Evolutionary conservation across 345 rosid genomes (phyloP).

Genomic region (Geranium brycei): DNA sequence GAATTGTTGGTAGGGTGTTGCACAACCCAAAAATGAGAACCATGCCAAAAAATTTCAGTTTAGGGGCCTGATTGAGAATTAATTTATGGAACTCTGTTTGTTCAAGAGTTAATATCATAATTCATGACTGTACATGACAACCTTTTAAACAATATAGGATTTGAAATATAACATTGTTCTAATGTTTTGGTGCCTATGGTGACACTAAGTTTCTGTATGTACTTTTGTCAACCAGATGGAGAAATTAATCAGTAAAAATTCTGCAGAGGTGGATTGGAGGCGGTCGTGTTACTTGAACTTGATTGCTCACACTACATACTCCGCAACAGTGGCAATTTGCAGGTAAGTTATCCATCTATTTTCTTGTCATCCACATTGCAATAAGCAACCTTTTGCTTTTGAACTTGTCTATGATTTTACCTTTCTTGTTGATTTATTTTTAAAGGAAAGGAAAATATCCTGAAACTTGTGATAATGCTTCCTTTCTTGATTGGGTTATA

Average conservation of each 20-base stretch:
- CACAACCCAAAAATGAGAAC: too few relatives aligned
- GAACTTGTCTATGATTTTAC: not conserved
- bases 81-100: too few relatives aligned
- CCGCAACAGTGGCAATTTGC: slow-evolving; percentile 95
- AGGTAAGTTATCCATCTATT: slow-evolving; percentile 28
- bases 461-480: too few relatives aligned
- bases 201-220: slow-evolving; percentile 4
- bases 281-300: slow-evolving; percentile 83
- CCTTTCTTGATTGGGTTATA: too few relatives aligned
- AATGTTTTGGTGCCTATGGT: not conserved
- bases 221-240: slow-evolving; percentile 49
- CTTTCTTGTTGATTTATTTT: not conserved
- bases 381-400: not conserved
- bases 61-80: too few relatives aligned
- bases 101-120: too few relatives aligned
- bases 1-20: too few relatives aligned
- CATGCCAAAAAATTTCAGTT: too few relatives aligned
- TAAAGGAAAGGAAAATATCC: too few relatives aligned
- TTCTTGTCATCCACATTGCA: too few relatives aligned
- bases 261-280: slow-evolving; percentile 78
- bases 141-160: not conserved
- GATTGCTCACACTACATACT: slow-evolving; percentile 78
- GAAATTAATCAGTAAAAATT: slow-evolving; percentile 42
- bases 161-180: not conserved
- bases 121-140: not conserved